Evolutionary conservation across 257 asterid species (phyloP), one percentile per base, ranked within the genome.

Genomic region (Leonotis leonurus): DNA sequence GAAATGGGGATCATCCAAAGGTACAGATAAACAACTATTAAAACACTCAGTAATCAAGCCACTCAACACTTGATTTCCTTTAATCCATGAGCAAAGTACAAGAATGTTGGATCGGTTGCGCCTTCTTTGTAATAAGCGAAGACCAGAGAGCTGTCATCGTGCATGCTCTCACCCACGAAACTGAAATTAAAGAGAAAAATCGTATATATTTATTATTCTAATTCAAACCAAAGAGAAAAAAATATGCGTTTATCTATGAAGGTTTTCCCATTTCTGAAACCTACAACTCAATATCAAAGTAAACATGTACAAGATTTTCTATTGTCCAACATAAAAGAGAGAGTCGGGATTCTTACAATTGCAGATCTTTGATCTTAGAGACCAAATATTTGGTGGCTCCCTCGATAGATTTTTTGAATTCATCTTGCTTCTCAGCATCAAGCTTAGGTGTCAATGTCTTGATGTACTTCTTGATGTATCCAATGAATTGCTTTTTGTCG

Each of bases 61-160:
- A 13, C 12, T 78, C 58, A 91, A 56, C 98, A 91, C 79, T 88
- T 88, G 71, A 91, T 54, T 71, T 91, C 98, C 82, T 90, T 84
- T 77, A 90, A 65, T 29, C 95, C 96, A 63, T 78, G 79, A 12
- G 77, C 89, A 12, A 90, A 59, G 75, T 83, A 90, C 67, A 90
- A 48, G 82, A 90, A 90, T n/a, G 98, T 90, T 4, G 98, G 95
- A 65, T 90, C 87, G 5, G 77, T 43, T 1, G 98, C 81, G 10
- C 94, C 96, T 0, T 91, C 98, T 77, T 84, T 84, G 84, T 88
- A 88, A 80, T 88, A 91, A 3, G 95, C 95, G n/a, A 91, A 83
- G 36, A 91, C 98, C 50, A 88, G 8, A 30, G 81, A 61, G 75
- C 79, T 12, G 9, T 88, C 95, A 2, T 91, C 98, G 0, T 9